phyloP scores from a whole-genome alignment of 2,329 filamentous ascomycete species.

The Nigrospora oryzae region DNA sequence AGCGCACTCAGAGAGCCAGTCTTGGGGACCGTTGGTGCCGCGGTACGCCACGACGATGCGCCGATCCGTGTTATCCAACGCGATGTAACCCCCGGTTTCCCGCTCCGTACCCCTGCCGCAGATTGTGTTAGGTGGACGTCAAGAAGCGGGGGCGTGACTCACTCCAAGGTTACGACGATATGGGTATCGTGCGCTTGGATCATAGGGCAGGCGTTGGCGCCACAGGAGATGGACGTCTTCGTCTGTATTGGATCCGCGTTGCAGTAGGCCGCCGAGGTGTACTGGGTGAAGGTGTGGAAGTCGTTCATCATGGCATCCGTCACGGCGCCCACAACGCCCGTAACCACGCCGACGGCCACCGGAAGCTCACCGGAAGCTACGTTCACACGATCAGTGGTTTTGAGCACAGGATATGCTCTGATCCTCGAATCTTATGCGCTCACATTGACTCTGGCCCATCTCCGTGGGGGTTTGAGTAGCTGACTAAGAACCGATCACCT shows the following conservation, averaged over 20 bases:
- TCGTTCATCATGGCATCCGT: conserved; percentile 4
- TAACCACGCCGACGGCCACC: background rate
- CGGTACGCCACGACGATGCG: conserved; percentile 11
- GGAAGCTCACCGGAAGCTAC: too few species aligned
- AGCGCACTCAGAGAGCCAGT: conserved; percentile 8
- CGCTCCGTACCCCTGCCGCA: conserved; percentile 1
- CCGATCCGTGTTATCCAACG: conserved; percentile 9
- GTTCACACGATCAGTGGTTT: background rate
- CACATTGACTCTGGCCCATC: background rate
- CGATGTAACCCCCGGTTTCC: conserved; percentile 10
- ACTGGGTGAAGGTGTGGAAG: conserved; percentile 12
- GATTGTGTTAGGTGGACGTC: background rate
- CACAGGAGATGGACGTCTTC: conserved; percentile 7
- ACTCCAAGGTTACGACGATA: conserved; percentile 9
- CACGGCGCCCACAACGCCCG: background rate
- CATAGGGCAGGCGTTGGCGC: conserved; percentile 8
- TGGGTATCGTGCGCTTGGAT: conserved; percentile 8
- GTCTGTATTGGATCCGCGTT: conserved; percentile 8
- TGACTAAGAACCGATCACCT: background rate
- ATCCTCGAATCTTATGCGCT: background rate
- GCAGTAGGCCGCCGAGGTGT: conserved; percentile 14
- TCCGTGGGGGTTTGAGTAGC: background rate
- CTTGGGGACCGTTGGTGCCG: conserved; percentile 6
- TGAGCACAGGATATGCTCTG: too few species aligned
- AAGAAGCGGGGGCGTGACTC: background rate